Evolutionary conservation across 2,329 filamentous ascomycete genomes (phyloP).

Genomic region (Myrmaecium sp.): DNA sequence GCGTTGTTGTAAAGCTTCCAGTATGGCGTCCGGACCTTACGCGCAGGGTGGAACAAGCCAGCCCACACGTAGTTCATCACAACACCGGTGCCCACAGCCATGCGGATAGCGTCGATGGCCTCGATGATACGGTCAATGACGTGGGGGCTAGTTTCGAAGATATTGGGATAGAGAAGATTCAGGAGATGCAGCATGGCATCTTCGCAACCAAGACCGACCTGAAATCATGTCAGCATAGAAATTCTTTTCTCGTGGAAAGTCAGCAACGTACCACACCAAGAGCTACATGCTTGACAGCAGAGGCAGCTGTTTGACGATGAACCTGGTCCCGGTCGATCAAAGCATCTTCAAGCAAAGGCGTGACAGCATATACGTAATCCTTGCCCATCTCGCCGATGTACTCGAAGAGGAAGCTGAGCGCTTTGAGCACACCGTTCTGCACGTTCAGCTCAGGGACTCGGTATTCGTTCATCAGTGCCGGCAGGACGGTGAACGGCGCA

Average conservation of each 20-base stretch:
- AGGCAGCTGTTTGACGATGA: slow-evolving; percentile 88
- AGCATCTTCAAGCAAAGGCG: slow-evolving; percentile 85
- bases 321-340: slow-evolving; percentile 97
- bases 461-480: slow-evolving; percentile 98
- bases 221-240: no score
- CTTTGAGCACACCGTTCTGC: slow-evolving; percentile 95
- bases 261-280: no score
- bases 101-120: slow-evolving; percentile 87
- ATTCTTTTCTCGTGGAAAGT: no score
- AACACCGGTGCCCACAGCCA: slow-evolving; percentile 79
- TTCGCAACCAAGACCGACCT: slow-evolving; percentile 90
- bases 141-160: slow-evolving; percentile 95
- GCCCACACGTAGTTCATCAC: slow-evolving; percentile 99
- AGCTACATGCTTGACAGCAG: slow-evolving; percentile 94
- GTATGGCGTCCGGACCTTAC: slow-evolving; percentile 87
- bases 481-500: slow-evolving; percentile 95
- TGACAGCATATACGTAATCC: slow-evolving; percentile 97
- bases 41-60: slow-evolving; percentile 86
- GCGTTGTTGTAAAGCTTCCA: slow-evolving; percentile 96
- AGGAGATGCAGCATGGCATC: slow-evolving; percentile 97
- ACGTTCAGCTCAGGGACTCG: slow-evolving; percentile 96
- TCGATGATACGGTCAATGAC: slow-evolving; percentile 97
- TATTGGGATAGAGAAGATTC: slow-evolving; percentile 88
- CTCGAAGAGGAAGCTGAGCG: slow-evolving; percentile 91
- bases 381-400: slow-evolving; percentile 99